Percentiles rank a stretch among this genome's conserved stretches.
Evolutionary conservation across 2,329 filamentous ascomycete genomes (phyloP).

Genomic region (Paraphoma sp.): DNA sequence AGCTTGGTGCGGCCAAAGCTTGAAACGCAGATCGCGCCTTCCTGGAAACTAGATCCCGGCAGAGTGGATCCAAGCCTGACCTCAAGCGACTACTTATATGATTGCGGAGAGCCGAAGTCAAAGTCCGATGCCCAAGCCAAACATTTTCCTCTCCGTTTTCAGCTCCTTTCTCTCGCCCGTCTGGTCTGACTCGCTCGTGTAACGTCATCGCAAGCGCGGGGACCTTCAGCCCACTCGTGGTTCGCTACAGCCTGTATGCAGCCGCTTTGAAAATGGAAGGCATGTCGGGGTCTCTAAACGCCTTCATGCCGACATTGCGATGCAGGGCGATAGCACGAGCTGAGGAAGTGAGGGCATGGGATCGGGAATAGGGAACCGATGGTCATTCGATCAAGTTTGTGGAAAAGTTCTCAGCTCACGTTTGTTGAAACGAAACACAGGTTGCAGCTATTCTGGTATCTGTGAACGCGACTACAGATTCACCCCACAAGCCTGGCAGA

Average conservation of each 20-base stretch:
- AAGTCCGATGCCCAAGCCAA: slow-evolving; percentile 18
- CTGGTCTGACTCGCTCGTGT: slow-evolving; percentile 2
- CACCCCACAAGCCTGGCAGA: too few relatives aligned
- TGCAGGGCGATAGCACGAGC: slow-evolving; percentile 1
- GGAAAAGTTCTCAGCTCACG: not conserved
- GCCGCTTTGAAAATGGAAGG: not conserved
- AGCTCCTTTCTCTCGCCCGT: slow-evolving; percentile 1
- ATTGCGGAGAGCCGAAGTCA: slow-evolving; percentile 35
- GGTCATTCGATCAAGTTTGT: not conserved
- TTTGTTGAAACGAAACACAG: not conserved
- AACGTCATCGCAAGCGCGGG: slow-evolving; percentile 10
- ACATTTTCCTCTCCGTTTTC: slow-evolving; percentile 5
- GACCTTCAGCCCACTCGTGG: slow-evolving; percentile 3
- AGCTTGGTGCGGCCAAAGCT: slow-evolving; percentile 6
- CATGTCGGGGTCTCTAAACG: slow-evolving; percentile 13
- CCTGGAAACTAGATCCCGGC: slow-evolving; percentile 7
- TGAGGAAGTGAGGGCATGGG: not conserved
- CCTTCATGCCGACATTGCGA: slow-evolving; percentile 17
- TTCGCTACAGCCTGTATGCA: not conserved
- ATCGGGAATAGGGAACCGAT: not conserved
- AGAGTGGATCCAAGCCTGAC: not conserved
- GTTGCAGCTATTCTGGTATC: too few relatives aligned
- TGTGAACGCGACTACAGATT: too few relatives aligned
- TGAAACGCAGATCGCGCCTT: slow-evolving; percentile 14
- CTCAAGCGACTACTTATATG: slow-evolving; percentile 10